Base-by-base conservation (phyloP, 176 grass and related monocot species). In the Aegilops umbellulata region DNA sequence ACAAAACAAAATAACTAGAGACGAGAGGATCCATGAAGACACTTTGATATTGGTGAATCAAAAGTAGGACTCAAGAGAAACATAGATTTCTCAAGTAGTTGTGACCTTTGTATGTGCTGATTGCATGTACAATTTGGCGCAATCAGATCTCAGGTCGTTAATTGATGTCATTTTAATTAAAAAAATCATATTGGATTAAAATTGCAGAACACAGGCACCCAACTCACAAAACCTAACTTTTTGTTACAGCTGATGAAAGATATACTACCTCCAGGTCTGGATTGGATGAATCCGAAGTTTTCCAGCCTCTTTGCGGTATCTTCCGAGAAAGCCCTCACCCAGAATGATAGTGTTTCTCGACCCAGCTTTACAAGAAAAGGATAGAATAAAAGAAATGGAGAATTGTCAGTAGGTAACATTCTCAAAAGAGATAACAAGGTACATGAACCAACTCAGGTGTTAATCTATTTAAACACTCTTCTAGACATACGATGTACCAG, bases 241-340 rank as follows among this genome's bases (percentile, higher is more conserved):
- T 61, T 35, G 3, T 32, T 51, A 55, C 5, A 76, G 62, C 10
- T 47, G 38, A 27, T 38, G 74, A 82, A 46, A 81, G 74, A 61
- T 39, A 84, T 89, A 30, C 35, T 92, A 99, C 97, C 97, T 97
- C 97, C 97, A 90, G 97, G 97, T 94, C 97, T 96, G 80, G 87
- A 96, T 88, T 99, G 97, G 84, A 99, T 94, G 81, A 99, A 99
- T 73, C 97, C 97, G 26, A 94, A 99, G 82, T 99, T 99, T 80
- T 97, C 92, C 79, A 99, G 94, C 83, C 97, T 96, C 87, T 94
- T 94, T 1, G 97, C 94, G 16, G 97, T 99, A 88, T 99, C 97
- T 89, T 99, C 97, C 49, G 97, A 97, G 88, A 99, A 99, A 57
- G 97, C 97, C 85, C 93, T 99, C 60, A 99, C 97, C 97, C 97